Conservation (phyloP, 495 filamentous ascomycete species). For the Daldinia grandis region DNA sequence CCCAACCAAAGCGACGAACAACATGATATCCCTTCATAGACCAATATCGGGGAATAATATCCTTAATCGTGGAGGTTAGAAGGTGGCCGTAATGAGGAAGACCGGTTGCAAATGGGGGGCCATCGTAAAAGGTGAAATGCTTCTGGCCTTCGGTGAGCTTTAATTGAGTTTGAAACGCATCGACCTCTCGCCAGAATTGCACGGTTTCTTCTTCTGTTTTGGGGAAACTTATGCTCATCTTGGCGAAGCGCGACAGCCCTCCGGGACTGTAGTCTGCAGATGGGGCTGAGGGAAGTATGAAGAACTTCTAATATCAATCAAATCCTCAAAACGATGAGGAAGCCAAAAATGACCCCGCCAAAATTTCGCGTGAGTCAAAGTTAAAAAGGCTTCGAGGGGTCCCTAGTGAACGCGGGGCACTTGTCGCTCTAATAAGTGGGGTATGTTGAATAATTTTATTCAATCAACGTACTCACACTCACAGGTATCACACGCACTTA, state of each 20-base stretch:
- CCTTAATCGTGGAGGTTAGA: conserved; percentile 95
- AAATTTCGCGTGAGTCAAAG: conserved; percentile 37
- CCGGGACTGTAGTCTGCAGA: neutral
- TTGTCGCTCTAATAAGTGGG: conserved; percentile 6
- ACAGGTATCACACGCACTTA: neutral
- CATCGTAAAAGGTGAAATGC: conserved; percentile 86
- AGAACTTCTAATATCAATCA: neutral
- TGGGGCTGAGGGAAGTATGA: neutral
- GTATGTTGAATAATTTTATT: neutral
- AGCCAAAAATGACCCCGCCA: conserved; percentile 23
- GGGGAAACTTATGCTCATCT: conserved; percentile 39
- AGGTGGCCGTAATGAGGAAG: conserved; percentile 96
- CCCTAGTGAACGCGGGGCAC: conserved; percentile 28
- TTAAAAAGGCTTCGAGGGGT: neutral
- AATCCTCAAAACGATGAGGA: neutral
- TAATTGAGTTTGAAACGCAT: conserved; percentile 59
- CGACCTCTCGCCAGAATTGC: conserved; percentile 44
- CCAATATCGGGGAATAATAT: conserved; percentile 97
- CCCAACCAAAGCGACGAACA: conserved; percentile 75
- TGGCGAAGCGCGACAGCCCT: conserved; percentile 18
- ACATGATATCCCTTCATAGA: conserved; percentile 96
- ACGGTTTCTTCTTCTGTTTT: conserved; percentile 32
- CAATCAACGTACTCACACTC: neutral
- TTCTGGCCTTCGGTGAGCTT: conserved; percentile 67
- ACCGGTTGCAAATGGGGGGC: conserved; percentile 69